A percentile compares a stretch with the other conserved stretches of the same genome.
Evolutionary conservation across 441 rosid species (phyloP).

Genomic region (Jatropha multifida): DNA sequence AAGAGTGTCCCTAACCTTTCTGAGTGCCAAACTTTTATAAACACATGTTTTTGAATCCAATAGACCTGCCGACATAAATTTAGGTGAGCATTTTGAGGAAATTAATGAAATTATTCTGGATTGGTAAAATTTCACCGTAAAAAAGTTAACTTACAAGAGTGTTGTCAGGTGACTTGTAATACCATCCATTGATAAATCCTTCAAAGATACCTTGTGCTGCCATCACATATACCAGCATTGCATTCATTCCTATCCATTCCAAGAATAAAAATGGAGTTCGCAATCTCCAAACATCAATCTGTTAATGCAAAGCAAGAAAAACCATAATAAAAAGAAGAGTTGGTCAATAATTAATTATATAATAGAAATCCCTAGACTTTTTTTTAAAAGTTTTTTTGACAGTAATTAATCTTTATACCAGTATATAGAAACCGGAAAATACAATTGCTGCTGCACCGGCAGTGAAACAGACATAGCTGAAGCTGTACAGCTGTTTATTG

Average conservation of each 20-base stretch:
- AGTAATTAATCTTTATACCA: conserved; percentile 38
- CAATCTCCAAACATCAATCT: conserved; percentile 62
- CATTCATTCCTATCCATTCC: conserved; percentile 80
- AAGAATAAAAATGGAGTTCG: conserved; percentile 54
- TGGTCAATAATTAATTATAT: background rate
- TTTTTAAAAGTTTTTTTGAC: background rate
- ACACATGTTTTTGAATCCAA: conserved; percentile 64
- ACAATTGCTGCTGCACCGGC: conserved; percentile 68
- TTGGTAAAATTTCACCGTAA: background rate
- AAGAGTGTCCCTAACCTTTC: conserved; percentile 48
- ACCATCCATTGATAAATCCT: conserved; percentile 69
- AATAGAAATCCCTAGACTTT: background rate
- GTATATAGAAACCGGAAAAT: conserved; percentile 53
- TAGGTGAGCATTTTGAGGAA: background rate
- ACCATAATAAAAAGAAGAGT: background rate
- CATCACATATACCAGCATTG: conserved; percentile 68
- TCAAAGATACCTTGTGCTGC: conserved; percentile 74
- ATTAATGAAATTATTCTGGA: background rate
- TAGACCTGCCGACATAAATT: background rate
- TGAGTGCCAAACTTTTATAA: conserved; percentile 53
- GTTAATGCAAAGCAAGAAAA: conserved; percentile 7
- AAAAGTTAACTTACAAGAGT: conserved; percentile 45
- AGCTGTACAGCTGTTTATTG: conserved; percentile 73
- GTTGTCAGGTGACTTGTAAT: conserved; percentile 40
- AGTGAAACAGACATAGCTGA: conserved; percentile 69